Evolutionary conservation across 192 early-diverging fungal genomes (phyloP).

Genomic region (Umbelopsis ramanniana): DNA sequence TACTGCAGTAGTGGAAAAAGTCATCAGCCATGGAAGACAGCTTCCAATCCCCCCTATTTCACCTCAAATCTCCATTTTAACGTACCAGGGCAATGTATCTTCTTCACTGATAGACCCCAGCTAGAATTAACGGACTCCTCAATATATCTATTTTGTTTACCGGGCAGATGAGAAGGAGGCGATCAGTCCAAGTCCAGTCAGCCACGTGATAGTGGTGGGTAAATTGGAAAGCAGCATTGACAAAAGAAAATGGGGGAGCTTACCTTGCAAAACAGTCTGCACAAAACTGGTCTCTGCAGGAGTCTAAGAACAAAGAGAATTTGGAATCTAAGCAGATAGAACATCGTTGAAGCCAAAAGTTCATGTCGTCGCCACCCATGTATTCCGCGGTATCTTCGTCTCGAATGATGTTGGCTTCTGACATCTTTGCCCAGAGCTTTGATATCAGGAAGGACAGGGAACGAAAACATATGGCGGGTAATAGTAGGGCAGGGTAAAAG

Average conservation of each 20-base stretch:
- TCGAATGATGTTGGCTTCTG: conserved; percentile 4
- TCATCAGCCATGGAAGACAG: not conserved
- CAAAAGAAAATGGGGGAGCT: not conserved
- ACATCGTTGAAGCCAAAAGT: conserved; percentile 42
- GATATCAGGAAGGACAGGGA: conserved; percentile 38
- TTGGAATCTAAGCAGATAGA: conserved; percentile 43
- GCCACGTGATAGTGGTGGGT: not conserved
- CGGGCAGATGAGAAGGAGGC: not conserved
- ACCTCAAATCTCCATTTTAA: not conserved
- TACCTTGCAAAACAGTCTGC: conserved; percentile 43
- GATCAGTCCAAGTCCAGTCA: not conserved
- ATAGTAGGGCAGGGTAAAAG: conserved; percentile 39
- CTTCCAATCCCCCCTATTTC: not conserved
- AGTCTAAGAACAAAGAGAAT: conserved; percentile 36
- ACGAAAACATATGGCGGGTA: conserved; percentile 44
- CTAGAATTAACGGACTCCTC: conserved; percentile 17
- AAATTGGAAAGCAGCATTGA: not conserved
- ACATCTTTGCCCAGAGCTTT: conserved; percentile 19
- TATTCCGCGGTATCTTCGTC: not conserved
- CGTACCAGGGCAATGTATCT: conserved; percentile 12
- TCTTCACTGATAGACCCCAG: conserved; percentile 15
- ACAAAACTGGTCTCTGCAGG: conserved; percentile 43
- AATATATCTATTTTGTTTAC: conserved; percentile 21
- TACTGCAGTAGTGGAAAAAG: not conserved
- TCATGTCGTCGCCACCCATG: conserved; percentile 29